These are phyloP conservation scores for Lagenaria siceraria DNA, from an alignment of 306 rosid species.

Conservation along the genomic window DNA sequence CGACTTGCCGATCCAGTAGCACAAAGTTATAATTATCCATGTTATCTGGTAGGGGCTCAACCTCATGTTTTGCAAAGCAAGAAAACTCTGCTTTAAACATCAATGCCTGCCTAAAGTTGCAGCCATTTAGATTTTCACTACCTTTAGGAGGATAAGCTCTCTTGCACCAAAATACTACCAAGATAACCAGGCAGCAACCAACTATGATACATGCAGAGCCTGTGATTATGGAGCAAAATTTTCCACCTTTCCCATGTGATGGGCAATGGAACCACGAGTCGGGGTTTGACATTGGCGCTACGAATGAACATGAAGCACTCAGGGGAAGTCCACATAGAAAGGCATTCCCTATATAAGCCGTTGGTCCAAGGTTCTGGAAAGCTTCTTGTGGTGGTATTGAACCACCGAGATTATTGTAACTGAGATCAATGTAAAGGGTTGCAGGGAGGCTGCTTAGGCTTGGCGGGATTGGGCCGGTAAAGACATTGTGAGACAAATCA, in stretches of 20 bases:
- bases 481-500: constrained; percentile 79
- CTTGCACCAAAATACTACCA: constrained; percentile 64
- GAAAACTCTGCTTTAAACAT: constrained; percentile 51
- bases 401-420: constrained; percentile 68
- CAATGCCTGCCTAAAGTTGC: constrained; percentile 25
- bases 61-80: constrained; percentile 60
- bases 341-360: constrained; percentile 84
- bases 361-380: constrained; percentile 87
- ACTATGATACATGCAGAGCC: constrained; percentile 59
- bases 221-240: constrained; percentile 37
- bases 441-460: constrained; percentile 79
- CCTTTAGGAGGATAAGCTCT: constrained; percentile 31
- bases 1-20: constrained; percentile 54
- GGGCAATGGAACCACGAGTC: constrained; percentile 1
- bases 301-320: constrained; percentile 56
- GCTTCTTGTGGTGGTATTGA: constrained; percentile 82
- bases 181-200: constrained; percentile 69
- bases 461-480: constrained; percentile 69
- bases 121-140: constrained; percentile 4
- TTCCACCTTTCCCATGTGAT: constrained; percentile 7
- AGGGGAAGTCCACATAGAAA: constrained; percentile 82
- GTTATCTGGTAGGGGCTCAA: constrained; percentile 54
- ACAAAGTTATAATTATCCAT: constrained; percentile 78
- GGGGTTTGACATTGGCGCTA: constrained; percentile 16
- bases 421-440: constrained; percentile 86